A percentile compares a stretch with the other conserved stretches of the same genome.
Evolutionary conservation across 106 monocot species (phyloP).

Genomic region (Posidonia australis): DNA sequence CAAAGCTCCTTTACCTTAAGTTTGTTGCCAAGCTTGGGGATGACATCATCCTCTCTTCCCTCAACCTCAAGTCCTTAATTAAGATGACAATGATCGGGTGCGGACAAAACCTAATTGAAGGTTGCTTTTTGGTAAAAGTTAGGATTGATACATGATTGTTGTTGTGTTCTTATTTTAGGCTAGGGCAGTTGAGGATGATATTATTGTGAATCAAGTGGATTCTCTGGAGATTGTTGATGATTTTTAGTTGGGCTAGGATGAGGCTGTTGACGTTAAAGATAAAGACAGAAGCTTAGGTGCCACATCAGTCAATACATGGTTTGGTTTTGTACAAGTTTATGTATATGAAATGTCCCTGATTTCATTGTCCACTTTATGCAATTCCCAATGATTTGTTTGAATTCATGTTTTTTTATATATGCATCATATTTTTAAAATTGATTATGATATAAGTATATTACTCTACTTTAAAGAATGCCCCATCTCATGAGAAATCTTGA

Average conservation of each 20-base stretch:
- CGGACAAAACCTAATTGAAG: not conserved
- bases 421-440: too few species aligned
- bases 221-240: constrained; percentile 81
- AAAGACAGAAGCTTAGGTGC: constrained; percentile 59
- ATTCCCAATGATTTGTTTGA: too few species aligned
- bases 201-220: constrained; percentile 82
- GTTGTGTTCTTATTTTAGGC: not conserved
- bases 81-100: constrained; percentile 99
- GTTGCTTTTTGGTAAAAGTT: not conserved
- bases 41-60: constrained; percentile 61
- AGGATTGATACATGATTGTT: not conserved
- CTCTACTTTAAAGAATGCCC: too few species aligned
- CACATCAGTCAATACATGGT: constrained; percentile 72
- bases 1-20: constrained; percentile 95
- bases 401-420: too few species aligned
- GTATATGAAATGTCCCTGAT: not conserved
- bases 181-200: constrained; percentile 87
- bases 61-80: constrained; percentile 59
- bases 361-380: not conserved
- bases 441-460: too few species aligned
- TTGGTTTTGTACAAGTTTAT: not conserved
- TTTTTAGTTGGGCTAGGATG: constrained; percentile 79
- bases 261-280: constrained; percentile 78
- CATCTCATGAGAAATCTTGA: too few species aligned
- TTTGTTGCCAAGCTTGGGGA: constrained; percentile 57